Evolutionary conservation across 2,329 filamentous ascomycete genomes (phyloP).

Genomic region (Calonectria montana): DNA sequence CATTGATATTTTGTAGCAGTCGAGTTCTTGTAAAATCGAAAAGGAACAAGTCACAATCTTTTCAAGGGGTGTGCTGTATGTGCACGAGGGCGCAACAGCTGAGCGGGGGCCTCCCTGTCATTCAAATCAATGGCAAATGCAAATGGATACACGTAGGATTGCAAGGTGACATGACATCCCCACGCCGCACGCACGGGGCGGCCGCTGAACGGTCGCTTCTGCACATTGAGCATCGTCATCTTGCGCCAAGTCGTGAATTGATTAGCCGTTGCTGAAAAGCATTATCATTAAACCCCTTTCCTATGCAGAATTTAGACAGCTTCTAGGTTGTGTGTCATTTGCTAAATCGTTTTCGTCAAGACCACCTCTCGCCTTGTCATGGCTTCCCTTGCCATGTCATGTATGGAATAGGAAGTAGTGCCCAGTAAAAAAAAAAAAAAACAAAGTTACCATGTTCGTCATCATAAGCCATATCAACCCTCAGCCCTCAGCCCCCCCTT

Average conservation of each 20-base stretch:
- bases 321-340: constrained; percentile 12
- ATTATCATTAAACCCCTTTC: constrained; percentile 5
- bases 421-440: background rate
- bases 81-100: background rate
- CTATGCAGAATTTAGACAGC: background rate
- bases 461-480: constrained; percentile 2
- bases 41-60: too few species aligned
- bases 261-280: background rate
- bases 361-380: background rate
- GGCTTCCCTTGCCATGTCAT: constrained; percentile 7
- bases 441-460: constrained; percentile 6
- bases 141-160: constrained; percentile 22
- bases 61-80: background rate
- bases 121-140: constrained; percentile 8
- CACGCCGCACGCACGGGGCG: constrained; percentile 20
- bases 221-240: constrained; percentile 2
- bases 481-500: constrained; percentile 1
- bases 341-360: background rate
- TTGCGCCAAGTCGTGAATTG: background rate
- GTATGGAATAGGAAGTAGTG: background rate
- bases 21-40: too few species aligned
- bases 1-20: too few species aligned
- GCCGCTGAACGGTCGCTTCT: background rate
- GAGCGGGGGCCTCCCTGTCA: constrained; percentile 1
- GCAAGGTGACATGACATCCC: constrained; percentile 15